phyloP scores from a whole-genome alignment of 345 rosid species.

The Combretum micranthum region DNA sequence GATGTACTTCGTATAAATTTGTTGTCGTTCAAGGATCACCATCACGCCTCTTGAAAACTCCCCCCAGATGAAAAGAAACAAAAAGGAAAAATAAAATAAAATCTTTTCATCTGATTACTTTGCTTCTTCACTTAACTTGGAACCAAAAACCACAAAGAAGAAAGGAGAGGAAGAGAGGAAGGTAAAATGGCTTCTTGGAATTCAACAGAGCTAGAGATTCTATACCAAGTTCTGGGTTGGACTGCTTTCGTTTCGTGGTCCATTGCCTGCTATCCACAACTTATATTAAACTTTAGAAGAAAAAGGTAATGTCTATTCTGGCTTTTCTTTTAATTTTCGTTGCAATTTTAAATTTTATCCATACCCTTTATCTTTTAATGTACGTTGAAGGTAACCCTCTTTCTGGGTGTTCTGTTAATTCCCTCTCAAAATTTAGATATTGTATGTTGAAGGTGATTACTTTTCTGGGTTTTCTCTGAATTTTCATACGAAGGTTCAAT shows the following conservation, averaged over 20 bases:
- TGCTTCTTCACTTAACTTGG: conserved; percentile 10
- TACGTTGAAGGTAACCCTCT: background rate
- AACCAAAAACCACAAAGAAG: background rate
- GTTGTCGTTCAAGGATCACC: too few relatives aligned
- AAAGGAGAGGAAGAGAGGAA: conserved; percentile 1
- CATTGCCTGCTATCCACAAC: conserved; percentile 80
- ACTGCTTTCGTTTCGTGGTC: conserved; percentile 77
- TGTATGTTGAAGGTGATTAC: background rate
- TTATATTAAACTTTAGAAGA: conserved; percentile 69
- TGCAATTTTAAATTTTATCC: background rate
- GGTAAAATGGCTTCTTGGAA: conserved; percentile 71
- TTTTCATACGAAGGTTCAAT: background rate
- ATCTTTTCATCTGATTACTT: background rate
- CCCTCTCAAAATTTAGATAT: too few relatives aligned
- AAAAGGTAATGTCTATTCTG: conserved; percentile 31
- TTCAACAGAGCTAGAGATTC: conserved; percentile 58
- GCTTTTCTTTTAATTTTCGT: background rate
- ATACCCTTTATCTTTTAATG: background rate
- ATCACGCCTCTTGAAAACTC: too few relatives aligned
- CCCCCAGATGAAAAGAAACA: too few relatives aligned
- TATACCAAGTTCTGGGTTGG: conserved; percentile 70
- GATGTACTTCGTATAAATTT: too few relatives aligned
- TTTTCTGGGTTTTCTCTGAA: background rate
- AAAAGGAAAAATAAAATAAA: background rate
- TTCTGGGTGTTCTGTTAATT: background rate